Conservation (phyloP, 2,329 filamentous ascomycete species). For the Fusarium piperis region DNA sequence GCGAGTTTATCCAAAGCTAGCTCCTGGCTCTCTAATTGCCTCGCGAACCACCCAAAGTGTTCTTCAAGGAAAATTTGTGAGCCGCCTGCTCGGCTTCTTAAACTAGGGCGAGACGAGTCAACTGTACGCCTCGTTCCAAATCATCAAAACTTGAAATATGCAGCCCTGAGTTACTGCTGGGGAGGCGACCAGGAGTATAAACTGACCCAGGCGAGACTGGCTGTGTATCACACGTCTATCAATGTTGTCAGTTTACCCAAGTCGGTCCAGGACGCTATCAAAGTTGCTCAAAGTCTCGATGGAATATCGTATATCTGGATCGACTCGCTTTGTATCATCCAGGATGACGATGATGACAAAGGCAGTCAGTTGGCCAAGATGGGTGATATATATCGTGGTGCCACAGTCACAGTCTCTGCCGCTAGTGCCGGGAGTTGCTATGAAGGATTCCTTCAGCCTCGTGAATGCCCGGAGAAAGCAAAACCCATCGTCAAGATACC, state of each 20-base stretch:
- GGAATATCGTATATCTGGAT: not conserved
- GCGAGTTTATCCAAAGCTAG: not conserved
- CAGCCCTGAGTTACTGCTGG: not conserved
- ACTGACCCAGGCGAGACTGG: not conserved
- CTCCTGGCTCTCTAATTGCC: not conserved
- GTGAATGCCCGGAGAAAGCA: not conserved
- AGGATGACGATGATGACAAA: not conserved
- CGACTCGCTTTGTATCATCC: not conserved
- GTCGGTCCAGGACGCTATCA: not conserved
- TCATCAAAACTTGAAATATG: not conserved
- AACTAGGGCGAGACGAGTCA: not conserved
- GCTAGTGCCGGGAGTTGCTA: not conserved
- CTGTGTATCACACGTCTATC: not conserved
- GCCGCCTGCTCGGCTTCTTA: not conserved
- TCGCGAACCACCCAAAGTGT: not conserved
- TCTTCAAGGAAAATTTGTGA: not conserved
- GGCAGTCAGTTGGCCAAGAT: not conserved
- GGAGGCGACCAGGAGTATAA: not conserved
- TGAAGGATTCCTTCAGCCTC: not conserved
- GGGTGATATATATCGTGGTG: not conserved
- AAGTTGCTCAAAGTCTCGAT: not conserved
- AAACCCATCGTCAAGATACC: not conserved
- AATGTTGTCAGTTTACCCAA: not conserved
- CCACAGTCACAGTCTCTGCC: not conserved
- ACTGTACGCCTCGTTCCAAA: not conserved